These are phyloP conservation scores for Lyophyllum semitale DNA, from an alignment of 768 basidiomycete species.

Conservation along the genomic window DNA sequence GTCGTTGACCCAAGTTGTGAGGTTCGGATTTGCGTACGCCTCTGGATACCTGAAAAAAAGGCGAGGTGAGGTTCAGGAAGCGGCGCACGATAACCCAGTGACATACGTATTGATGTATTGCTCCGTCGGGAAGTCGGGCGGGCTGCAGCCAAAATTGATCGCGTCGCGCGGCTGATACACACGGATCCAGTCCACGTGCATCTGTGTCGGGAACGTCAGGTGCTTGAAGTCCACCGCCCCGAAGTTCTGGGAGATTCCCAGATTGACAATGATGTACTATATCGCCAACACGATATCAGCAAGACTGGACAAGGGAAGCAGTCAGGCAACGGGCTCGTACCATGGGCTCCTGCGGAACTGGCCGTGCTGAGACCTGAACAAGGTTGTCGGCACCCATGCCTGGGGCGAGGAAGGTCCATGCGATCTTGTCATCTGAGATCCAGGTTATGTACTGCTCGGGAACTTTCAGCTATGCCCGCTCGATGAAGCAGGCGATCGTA, in stretches of 20 bases:
- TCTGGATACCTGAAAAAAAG: slow-evolving; percentile 56
- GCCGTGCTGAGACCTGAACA: slow-evolving; percentile 64
- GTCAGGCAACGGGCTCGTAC: slow-evolving; percentile 37
- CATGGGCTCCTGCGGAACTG: slow-evolving; percentile 86
- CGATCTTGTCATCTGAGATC: slow-evolving; percentile 64
- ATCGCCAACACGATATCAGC: not conserved
- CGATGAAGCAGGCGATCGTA: not conserved
- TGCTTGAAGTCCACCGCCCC: slow-evolving; percentile 67
- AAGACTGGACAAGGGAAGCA: not conserved
- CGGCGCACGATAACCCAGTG: not conserved
- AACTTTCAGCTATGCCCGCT: not conserved
- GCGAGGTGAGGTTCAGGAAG: too few relatives aligned
- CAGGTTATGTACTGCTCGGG: slow-evolving; percentile 76
- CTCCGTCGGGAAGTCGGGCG: slow-evolving; percentile 65
- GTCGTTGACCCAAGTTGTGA: slow-evolving; percentile 53
- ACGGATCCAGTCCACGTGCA: slow-evolving; percentile 54
- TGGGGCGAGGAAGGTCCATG: slow-evolving; percentile 76
- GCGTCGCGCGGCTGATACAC: slow-evolving; percentile 69
- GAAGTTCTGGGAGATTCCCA: slow-evolving; percentile 84
- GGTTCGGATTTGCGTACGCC: slow-evolving; percentile 71
- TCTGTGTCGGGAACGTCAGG: slow-evolving; percentile 65
- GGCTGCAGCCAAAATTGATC: slow-evolving; percentile 77
- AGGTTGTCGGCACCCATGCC: slow-evolving; percentile 65
- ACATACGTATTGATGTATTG: slow-evolving; percentile 67
- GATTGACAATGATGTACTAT: slow-evolving; percentile 80